These are phyloP conservation scores for Stachybotrys chartarum DNA, from an alignment of 2,329 filamentous ascomycete species.

Conservation along the genomic window DNA sequence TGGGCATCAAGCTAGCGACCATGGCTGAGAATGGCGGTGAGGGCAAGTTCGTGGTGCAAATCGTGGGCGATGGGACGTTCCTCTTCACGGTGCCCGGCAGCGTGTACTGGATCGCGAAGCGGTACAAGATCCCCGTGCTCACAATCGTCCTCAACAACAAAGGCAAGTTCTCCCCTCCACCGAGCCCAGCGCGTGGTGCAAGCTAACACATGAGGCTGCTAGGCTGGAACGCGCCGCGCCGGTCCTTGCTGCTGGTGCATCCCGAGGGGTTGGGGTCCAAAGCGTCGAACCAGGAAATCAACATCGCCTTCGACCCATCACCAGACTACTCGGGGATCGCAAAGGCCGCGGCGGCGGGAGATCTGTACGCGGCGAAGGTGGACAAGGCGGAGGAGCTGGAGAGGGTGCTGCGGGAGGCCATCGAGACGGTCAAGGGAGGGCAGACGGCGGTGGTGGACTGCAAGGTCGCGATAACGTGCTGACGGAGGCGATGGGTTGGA, in stretches of 20 bases:
- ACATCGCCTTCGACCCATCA: conserved; percentile 48
- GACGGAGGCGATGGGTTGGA: no score
- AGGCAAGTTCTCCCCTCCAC: conserved; percentile 14
- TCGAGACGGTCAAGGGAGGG: not conserved
- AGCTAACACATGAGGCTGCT: not conserved
- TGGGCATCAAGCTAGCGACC: conserved; percentile 65
- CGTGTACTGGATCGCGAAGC: conserved; percentile 38
- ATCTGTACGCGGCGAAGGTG: conserved; percentile 3
- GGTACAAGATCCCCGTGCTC: conserved; percentile 38
- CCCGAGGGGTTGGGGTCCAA: conserved; percentile 43
- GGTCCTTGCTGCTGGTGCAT: conserved; percentile 47
- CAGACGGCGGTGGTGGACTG: conserved; percentile 1
- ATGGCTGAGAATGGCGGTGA: conserved; percentile 28
- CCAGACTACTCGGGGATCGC: conserved; percentile 52
- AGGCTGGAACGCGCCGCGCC: conserved; percentile 51
- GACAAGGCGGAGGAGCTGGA: conserved; percentile 2
- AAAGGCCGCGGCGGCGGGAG: conserved; percentile 36
- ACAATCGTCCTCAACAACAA: conserved; percentile 43
- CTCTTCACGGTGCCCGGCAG: conserved; percentile 39
- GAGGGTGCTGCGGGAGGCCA: conserved; percentile 4
- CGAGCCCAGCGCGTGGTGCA: not conserved
- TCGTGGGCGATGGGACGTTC: conserved; percentile 42
- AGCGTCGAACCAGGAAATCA: conserved; percentile 49
- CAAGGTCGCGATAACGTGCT: not conserved
- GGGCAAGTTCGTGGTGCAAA: conserved; percentile 33